phyloP scores from a whole-genome alignment of 2,329 filamentous ascomycete species.

The Fusarium kyushuense region DNA sequence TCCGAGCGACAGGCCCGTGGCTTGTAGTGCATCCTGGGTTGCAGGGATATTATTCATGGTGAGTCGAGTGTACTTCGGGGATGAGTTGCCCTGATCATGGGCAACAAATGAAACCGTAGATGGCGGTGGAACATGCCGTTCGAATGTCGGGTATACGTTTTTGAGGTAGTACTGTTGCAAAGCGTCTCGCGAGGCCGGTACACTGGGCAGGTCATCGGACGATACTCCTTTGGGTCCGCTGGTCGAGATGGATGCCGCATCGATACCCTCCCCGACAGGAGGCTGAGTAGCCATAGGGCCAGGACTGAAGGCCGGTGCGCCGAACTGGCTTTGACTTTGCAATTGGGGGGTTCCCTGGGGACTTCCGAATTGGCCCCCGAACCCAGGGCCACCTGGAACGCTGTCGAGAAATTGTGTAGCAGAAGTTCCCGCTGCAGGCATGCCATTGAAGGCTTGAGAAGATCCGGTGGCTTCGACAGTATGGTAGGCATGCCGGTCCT shows the following conservation, averaged over 20 bases:
- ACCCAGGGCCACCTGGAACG: slow-evolving; percentile 46
- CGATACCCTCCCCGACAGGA: slow-evolving; percentile 45
- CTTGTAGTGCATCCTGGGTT: slow-evolving; percentile 80
- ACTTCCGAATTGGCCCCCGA: slow-evolving; percentile 61
- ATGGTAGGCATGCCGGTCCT: slow-evolving; percentile 94
- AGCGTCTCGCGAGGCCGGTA: slow-evolving; percentile 85
- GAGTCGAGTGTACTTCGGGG: slow-evolving; percentile 91
- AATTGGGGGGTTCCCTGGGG: slow-evolving; percentile 58
- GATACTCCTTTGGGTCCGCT: slow-evolving; percentile 71
- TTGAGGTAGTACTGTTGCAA: slow-evolving; percentile 86
- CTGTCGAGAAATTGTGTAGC: slow-evolving; percentile 57
- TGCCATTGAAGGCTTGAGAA: slow-evolving; percentile 76
- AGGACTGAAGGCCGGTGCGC: slow-evolving; percentile 61
- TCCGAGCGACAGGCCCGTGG: slow-evolving; percentile 87
- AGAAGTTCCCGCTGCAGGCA: slow-evolving; percentile 68
- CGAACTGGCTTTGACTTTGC: slow-evolving; percentile 67
- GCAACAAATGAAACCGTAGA: slow-evolving; percentile 90
- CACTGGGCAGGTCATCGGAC: slow-evolving; percentile 91
- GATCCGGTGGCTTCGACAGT: slow-evolving; percentile 79
- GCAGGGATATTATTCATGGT: slow-evolving; percentile 94
- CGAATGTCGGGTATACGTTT: slow-evolving; percentile 94
- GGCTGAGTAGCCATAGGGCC: slow-evolving; percentile 38
- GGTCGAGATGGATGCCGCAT: slow-evolving; percentile 51
- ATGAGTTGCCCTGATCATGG: slow-evolving; percentile 96
- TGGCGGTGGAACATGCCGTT: slow-evolving; percentile 90